These are phyloP conservation scores for Phlegmacium glaucopus DNA, from an alignment of 768 basidiomycete genomes.

Conservation along the genomic window DNA sequence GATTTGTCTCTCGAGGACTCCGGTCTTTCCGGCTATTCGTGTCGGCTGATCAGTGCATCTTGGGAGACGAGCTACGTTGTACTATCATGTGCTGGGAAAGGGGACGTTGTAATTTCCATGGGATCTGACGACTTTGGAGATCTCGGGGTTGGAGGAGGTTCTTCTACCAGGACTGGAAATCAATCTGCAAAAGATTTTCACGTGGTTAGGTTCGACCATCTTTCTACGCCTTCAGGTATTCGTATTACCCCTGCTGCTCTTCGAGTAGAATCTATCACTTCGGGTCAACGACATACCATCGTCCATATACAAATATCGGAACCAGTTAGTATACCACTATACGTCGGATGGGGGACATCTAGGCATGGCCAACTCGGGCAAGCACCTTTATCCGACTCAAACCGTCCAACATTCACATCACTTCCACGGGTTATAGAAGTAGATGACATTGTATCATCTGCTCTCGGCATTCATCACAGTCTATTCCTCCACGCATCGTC, in stretches of 20 bases:
- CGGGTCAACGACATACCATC: slow-evolving; percentile 76
- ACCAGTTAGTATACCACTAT: slow-evolving; percentile 16
- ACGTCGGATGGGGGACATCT: slow-evolving; percentile 81
- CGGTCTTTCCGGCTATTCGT: slow-evolving; percentile 38
- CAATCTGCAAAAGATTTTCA: slow-evolving; percentile 28
- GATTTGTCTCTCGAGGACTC: slow-evolving; percentile 33
- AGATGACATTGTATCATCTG: slow-evolving; percentile 31
- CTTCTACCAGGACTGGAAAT: slow-evolving; percentile 7
- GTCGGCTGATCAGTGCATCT: slow-evolving; percentile 53
- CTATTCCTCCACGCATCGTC: slow-evolving; percentile 55
- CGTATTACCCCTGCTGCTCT: slow-evolving; percentile 17
- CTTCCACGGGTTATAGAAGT: slow-evolving; percentile 33
- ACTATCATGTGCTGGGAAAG: slow-evolving; percentile 36
- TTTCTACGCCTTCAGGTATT: slow-evolving; percentile 23
- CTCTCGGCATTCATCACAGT: slow-evolving; percentile 43
- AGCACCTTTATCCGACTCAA: slow-evolving; percentile 14
- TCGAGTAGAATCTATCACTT: slow-evolving; percentile 41
- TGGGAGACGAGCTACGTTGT: slow-evolving; percentile 88
- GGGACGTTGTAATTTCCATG: slow-evolving; percentile 68
- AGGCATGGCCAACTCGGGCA: slow-evolving; percentile 83
- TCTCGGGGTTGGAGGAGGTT: slow-evolving; percentile 60
- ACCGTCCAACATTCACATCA: slow-evolving; percentile 26
- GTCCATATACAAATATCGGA: slow-evolving; percentile 33
- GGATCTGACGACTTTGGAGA: slow-evolving; percentile 86
- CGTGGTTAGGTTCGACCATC: slow-evolving; percentile 40